Percentiles rank a stretch among this genome's conserved stretches.
Evolutionary conservation across 2,329 filamentous ascomycete genomes (phyloP).

Genomic region (Aspergillus fumigatiaffinis): DNA sequence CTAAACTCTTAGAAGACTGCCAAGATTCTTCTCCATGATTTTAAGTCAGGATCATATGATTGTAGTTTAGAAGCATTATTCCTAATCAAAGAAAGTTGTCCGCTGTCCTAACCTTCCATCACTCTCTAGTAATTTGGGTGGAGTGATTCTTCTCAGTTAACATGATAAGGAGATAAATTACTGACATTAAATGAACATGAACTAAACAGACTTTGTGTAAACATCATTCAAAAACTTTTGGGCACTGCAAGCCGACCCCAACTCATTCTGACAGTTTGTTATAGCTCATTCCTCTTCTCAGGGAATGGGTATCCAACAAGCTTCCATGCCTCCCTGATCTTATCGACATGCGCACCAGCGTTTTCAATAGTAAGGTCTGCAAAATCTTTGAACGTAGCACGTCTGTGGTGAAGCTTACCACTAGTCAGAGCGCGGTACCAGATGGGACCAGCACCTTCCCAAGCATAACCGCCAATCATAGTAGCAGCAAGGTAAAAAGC

Average conservation of each 20-base stretch:
- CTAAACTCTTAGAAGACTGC: no score
- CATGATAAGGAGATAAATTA: no score
- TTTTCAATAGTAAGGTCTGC: neutral
- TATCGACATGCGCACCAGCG: neutral
- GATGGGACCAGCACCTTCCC: constrained; percentile 28
- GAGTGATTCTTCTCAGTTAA: no score
- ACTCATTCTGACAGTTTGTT: neutral
- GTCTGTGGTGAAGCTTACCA: neutral
- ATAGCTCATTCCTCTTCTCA: neutral
- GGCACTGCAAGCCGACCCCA: neutral
- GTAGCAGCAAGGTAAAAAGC: constrained; percentile 52
- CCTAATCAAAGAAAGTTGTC: no score
- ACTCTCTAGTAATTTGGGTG: no score
- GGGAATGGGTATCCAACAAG: neutral
- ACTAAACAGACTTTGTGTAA: neutral
- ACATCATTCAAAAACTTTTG: neutral
- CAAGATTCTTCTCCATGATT: no score
- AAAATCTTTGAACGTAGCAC: constrained; percentile 4
- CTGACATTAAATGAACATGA: neutral
- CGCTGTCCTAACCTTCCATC: no score
- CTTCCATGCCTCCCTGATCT: neutral
- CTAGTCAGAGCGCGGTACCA: constrained; percentile 18
- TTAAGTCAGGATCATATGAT: no score
- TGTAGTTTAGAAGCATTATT: no score
- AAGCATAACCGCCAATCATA: constrained; percentile 51